phyloP scores from a whole-genome alignment of 2,329 filamentous ascomycete genomes.

The Metarhizium album region DNA sequence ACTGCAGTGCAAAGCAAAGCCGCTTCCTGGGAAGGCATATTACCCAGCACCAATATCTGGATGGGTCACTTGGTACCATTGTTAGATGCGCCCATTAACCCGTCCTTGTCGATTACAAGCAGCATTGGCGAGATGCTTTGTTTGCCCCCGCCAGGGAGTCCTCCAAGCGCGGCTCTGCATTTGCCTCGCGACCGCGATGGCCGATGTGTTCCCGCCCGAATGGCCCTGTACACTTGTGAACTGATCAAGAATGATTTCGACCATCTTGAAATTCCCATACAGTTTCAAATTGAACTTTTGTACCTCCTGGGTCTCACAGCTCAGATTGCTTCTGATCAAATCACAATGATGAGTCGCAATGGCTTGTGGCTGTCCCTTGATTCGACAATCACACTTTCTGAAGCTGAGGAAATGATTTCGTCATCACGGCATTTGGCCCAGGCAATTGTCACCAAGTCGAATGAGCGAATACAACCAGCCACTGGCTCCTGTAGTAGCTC shows the following conservation, averaged over 20 bases:
- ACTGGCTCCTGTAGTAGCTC: slow-evolving; percentile 17
- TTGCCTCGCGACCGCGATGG: slow-evolving; percentile 54
- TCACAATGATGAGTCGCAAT: slow-evolving; percentile 31
- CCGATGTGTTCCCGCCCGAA: slow-evolving; percentile 61
- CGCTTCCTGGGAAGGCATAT: slow-evolving; percentile 32
- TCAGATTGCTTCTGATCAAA: slow-evolving; percentile 43
- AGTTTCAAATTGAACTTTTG: slow-evolving; percentile 38
- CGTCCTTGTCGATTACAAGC: slow-evolving; percentile 64
- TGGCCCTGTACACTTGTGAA: slow-evolving; percentile 58
- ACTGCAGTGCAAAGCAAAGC: slow-evolving; percentile 18
- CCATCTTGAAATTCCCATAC: slow-evolving; percentile 26
- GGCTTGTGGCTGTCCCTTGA: slow-evolving; percentile 36
- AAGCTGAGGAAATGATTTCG: slow-evolving; percentile 34
- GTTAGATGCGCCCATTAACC: slow-evolving; percentile 39
- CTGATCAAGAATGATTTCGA: slow-evolving; percentile 38
- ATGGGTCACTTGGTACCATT: slow-evolving; percentile 46
- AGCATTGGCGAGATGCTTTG: slow-evolving; percentile 60
- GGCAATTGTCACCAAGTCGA: slow-evolving; percentile 20
- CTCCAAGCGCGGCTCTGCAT: background rate
- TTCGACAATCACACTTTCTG: slow-evolving; percentile 21
- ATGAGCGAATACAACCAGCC: slow-evolving; percentile 28
- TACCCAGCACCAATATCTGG: slow-evolving; percentile 60
- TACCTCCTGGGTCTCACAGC: slow-evolving; percentile 39
- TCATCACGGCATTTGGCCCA: slow-evolving; percentile 28
- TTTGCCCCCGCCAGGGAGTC: slow-evolving; percentile 27